A percentile compares a stretch with the other conserved stretches of the same genome.
phyloP scores from a whole-genome alignment of 257 asterid genomes.

The Primulina tabacum region DNA sequence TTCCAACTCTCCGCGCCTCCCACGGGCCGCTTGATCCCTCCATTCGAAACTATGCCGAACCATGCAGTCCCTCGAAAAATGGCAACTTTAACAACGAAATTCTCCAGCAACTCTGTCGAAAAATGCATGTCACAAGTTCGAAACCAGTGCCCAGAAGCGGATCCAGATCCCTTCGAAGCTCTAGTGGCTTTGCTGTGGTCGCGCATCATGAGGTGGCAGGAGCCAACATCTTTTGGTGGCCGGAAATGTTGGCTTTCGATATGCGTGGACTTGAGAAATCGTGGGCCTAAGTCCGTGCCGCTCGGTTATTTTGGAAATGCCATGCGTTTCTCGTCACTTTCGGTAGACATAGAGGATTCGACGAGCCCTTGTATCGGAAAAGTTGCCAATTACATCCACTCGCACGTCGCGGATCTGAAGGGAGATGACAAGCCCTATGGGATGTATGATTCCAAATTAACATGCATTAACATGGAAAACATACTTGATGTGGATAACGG shows the following conservation, averaged over 20 bases:
- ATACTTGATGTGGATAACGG: slow-evolving; percentile 26
- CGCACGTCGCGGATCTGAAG: slow-evolving; percentile 28
- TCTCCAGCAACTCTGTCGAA: slow-evolving; percentile 34
- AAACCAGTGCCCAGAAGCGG: slow-evolving; percentile 42
- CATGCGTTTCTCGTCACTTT: slow-evolving; percentile 31
- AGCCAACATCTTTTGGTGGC: not conserved
- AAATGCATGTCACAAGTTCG: slow-evolving; percentile 31
- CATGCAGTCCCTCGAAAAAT: slow-evolving; percentile 25
- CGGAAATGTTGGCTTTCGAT: slow-evolving; percentile 29
- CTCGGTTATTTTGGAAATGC: slow-evolving; percentile 54
- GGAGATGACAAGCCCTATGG: slow-evolving; percentile 26
- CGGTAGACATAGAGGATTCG: slow-evolving; percentile 24
- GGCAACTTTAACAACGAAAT: slow-evolving; percentile 42
- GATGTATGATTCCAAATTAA: slow-evolving; percentile 36
- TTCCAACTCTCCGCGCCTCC: slow-evolving; percentile 32
- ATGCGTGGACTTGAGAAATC: slow-evolving; percentile 43
- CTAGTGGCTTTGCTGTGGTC: slow-evolving; percentile 59
- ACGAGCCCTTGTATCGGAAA: slow-evolving; percentile 21
- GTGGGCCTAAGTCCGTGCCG: slow-evolving; percentile 21
- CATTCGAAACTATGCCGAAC: slow-evolving; percentile 4
- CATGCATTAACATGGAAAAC: slow-evolving; percentile 41
- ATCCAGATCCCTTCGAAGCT: slow-evolving; percentile 56
- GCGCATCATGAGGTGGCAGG: slow-evolving; percentile 22
- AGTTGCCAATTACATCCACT: slow-evolving; percentile 30
- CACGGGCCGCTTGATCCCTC: not conserved